A percentile compares a stretch with the other conserved stretches of the same genome.
phyloP scores from a whole-genome alignment of 495 filamentous ascomycete genomes.

The Cryomyces antarcticus region DNA sequence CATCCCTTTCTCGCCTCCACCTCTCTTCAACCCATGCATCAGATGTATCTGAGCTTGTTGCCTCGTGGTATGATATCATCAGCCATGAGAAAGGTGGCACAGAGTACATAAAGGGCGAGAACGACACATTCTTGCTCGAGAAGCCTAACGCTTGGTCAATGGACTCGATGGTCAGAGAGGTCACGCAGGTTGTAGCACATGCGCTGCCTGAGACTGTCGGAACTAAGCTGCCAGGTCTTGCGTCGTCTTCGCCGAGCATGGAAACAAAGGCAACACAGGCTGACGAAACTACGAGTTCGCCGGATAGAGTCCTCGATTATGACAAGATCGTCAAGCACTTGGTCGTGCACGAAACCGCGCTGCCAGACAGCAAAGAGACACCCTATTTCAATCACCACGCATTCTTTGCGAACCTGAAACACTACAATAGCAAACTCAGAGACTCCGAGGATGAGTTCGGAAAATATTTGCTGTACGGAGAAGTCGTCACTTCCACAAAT shows the following conservation, averaged over 20 bases:
- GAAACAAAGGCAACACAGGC: constrained; percentile 16
- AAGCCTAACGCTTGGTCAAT: constrained; percentile 43
- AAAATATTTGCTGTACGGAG: constrained; percentile 61
- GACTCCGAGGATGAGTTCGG: constrained; percentile 49
- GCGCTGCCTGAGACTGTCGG: neutral
- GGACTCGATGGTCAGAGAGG: constrained; percentile 17
- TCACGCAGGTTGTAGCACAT: constrained; percentile 24
- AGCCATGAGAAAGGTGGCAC: constrained; percentile 37
- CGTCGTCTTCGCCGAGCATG: neutral
- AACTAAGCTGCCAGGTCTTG: neutral
- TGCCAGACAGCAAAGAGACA: constrained; percentile 54
- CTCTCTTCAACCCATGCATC: constrained; percentile 47
- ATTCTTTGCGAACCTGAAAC: constrained; percentile 51
- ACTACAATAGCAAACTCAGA: constrained; percentile 38
- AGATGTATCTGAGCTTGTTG: constrained; percentile 45
- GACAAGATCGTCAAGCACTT: constrained; percentile 50
- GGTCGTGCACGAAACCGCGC: constrained; percentile 45
- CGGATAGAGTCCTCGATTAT: constrained; percentile 53
- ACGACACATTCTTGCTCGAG: constrained; percentile 69
- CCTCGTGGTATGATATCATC: constrained; percentile 45
- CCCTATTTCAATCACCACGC: constrained; percentile 75
- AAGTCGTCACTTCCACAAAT: constrained; percentile 86
- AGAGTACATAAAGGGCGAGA: constrained; percentile 64
- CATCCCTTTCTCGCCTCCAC: constrained; percentile 70
- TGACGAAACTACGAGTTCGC: constrained; percentile 10